These are phyloP conservation scores for Taphrina populina DNA, from an alignment of 1,139 yeast genomes.

Conservation along the genomic window DNA sequence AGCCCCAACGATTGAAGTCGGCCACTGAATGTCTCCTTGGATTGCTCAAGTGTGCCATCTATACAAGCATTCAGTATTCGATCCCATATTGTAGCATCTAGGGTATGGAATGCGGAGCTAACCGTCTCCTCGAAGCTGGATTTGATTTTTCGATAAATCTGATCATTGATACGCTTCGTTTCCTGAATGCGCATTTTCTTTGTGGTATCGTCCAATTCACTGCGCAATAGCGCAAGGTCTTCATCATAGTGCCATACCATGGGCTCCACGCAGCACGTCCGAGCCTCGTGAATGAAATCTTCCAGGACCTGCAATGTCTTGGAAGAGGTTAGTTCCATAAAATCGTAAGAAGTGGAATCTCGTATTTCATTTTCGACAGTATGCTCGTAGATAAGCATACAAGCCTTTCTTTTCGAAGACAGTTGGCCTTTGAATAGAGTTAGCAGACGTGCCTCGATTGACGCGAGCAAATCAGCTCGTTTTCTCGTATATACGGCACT, in stretches of 20 bases:
- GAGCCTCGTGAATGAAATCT: constrained; percentile 43
- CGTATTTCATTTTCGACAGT: constrained; percentile 41
- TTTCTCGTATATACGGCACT: constrained; percentile 60
- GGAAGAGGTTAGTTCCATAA: constrained; percentile 42
- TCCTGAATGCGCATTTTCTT: constrained; percentile 53
- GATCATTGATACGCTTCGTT: constrained; percentile 46
- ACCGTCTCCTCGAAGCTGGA: constrained; percentile 40
- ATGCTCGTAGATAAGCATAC: constrained; percentile 42
- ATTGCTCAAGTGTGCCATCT: constrained; percentile 47
- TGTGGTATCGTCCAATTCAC: constrained; percentile 43
- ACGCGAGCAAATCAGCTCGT: constrained; percentile 49
- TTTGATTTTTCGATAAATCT: constrained; percentile 41
- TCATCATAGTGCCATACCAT: constrained; percentile 41
- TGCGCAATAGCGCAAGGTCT: constrained; percentile 44
- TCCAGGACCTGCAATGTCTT: constrained; percentile 42
- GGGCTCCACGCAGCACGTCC: constrained; percentile 41
- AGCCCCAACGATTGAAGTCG: background rate
- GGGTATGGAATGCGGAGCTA: constrained; percentile 44
- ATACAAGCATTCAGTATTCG: constrained; percentile 52
- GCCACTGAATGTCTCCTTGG: constrained; percentile 43
- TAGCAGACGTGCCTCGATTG: constrained; percentile 51
- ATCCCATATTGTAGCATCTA: constrained; percentile 63
- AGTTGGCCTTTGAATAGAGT: constrained; percentile 52
- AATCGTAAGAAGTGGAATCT: constrained; percentile 33
- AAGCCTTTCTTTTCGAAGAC: constrained; percentile 44